Base-by-base conservation (phyloP, 148 eudicot species). In the Silene latifolia region DNA sequence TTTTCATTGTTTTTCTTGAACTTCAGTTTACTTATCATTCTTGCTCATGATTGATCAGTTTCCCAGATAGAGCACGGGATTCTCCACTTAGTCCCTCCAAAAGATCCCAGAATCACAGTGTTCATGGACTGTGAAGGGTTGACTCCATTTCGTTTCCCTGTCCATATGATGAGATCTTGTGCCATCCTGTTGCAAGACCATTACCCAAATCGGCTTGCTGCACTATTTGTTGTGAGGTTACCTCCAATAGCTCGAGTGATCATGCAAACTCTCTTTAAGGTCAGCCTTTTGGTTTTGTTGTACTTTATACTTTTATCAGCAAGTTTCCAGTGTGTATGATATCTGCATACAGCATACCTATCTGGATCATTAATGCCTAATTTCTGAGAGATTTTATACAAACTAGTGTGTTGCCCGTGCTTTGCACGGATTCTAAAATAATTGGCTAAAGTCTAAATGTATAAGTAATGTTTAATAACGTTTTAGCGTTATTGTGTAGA, bases 41-140 rank as follows among this genome's bases (percentile, higher is more conserved):
- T 44, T 42, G 57, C 48, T 84, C 24, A 47, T 48, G 72, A 69
- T 51, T 78, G 53, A 54, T 72, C 75, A 89, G 93, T 83, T 84
- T 89, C 93, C 66, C 91, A 89, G 91, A 77, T 89, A 63, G 93
- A 89, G 78, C 74, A 89, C 48, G 89, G 91, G 18, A 82, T 89
- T 64, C 59, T 86, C 74, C 79, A 86, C 82, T 77, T 89, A 72
- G 80, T 83, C 56, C 80, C 73, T 62, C 59, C 77, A 72, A 79
- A 78, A 74, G 81, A 81, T 78, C 88, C 88, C 60, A 83, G 83
- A 67, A 78, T 89, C 62, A 87, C 86, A 35, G 91, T 89, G 73
- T 75, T 89, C 77, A 87, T 89, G 93, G 91, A 89, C 80, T 89
- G 93, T 76, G 80, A 86, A 9, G 93, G 93, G 27, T 72, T 89